phyloP scores from a whole-genome alignment of 768 basidiomycete genomes.

The Mycena rebaudengoi region DNA sequence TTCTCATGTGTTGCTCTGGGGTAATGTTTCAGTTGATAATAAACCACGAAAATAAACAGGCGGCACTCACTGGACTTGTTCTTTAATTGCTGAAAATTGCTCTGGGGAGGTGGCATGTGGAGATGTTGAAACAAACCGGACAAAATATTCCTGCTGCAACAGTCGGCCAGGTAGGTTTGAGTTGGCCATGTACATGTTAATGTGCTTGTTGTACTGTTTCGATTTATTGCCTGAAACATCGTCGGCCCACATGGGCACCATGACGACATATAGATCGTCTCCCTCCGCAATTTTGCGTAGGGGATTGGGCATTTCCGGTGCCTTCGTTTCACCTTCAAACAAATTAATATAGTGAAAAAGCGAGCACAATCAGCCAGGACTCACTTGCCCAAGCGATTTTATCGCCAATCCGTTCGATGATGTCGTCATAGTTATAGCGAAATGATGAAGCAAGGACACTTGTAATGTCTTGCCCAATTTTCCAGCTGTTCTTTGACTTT shows the following conservation, averaged over 20 bases:
- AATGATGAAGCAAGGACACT: too few relatives aligned
- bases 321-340: background rate
- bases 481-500: too few relatives aligned
- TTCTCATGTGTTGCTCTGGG: background rate
- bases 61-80: conserved; percentile 28
- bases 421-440: too few relatives aligned
- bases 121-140: conserved; percentile 36
- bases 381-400: too few relatives aligned
- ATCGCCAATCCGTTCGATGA: too few relatives aligned
- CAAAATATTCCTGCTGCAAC: conserved; percentile 40
- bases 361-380: background rate
- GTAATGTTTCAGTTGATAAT: background rate
- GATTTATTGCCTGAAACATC: conserved; percentile 34
- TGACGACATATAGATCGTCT: conserved; percentile 18
- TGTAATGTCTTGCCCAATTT: too few relatives aligned
- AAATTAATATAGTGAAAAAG: background rate
- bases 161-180: conserved; percentile 35
- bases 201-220: conserved; percentile 45
- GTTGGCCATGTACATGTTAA: conserved; percentile 39
- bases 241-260: conserved; percentile 21
- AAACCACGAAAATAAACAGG: background rate
- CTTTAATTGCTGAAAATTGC: conserved; percentile 36
- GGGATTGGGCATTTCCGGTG: background rate
- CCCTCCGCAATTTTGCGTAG: conserved; percentile 1
- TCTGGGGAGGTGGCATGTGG: conserved; percentile 40